Conservation (phyloP, 768 basidiomycete genomes). For the Boletus eberwhitei region DNA sequence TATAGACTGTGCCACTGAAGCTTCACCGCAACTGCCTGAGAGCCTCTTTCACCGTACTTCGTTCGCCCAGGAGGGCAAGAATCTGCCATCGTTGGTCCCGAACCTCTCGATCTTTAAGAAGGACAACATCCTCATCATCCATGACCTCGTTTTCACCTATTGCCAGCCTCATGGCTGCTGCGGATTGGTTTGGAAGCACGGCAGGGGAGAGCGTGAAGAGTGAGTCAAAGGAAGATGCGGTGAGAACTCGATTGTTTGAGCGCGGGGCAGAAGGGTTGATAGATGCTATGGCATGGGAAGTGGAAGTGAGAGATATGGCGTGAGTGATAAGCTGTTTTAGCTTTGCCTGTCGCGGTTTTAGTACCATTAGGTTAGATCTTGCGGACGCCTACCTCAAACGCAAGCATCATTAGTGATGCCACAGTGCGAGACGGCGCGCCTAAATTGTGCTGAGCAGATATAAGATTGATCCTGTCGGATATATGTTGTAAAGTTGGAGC, state of each 20-base stretch:
- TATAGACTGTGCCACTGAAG: not conserved
- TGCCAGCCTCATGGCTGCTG: conserved; percentile 70
- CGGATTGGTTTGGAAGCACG: conserved; percentile 74
- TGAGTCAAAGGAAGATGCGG: conserved; percentile 69
- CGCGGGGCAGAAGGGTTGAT: conserved; percentile 56
- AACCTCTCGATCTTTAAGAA: conserved; percentile 62
- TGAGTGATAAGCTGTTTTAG: conserved; percentile 82
- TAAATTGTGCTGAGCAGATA: conserved; percentile 75
- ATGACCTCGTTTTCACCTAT: conserved; percentile 48
- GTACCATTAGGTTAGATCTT: not conserved
- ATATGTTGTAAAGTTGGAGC: conserved; percentile 76
- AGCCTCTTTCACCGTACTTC: conserved; percentile 68
- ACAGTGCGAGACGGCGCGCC: conserved; percentile 58
- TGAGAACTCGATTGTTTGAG: conserved; percentile 46
- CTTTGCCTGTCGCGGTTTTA: conserved; percentile 51
- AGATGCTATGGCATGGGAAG: conserved; percentile 73
- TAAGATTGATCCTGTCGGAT: conserved; percentile 74
- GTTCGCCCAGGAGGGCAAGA: conserved; percentile 67
- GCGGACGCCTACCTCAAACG: conserved; percentile 60
- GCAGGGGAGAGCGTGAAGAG: conserved; percentile 75
- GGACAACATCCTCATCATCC: conserved; percentile 44
- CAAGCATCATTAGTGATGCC: conserved; percentile 67
- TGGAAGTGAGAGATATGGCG: conserved; percentile 71
- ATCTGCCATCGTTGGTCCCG: conserved; percentile 75
- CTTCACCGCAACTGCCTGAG: conserved; percentile 38